phyloP scores from a whole-genome alignment of 495 filamentous ascomycete genomes.

The Podospora bellae-mahoneyi region DNA sequence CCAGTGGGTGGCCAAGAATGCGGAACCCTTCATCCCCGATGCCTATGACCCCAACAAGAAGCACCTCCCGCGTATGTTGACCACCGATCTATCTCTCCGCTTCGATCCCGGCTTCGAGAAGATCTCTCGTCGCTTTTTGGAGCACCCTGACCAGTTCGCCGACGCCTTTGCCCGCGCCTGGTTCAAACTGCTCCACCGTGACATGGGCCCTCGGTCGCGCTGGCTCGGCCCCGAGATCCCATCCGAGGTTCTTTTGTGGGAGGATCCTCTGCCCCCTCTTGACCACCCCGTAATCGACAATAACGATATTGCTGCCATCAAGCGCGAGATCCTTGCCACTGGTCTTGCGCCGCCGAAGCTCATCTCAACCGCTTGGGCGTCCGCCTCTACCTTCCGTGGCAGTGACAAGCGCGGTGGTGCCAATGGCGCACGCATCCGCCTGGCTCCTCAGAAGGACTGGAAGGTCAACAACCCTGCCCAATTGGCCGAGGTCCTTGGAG shows the following conservation, averaged over 20 bases:
- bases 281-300: constrained; percentile 55
- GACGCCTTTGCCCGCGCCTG: constrained; percentile 66
- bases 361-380: constrained; percentile 62
- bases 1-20: constrained; percentile 69
- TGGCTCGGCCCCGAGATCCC: constrained; percentile 70
- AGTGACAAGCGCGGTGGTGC: constrained; percentile 74
- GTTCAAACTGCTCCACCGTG: constrained; percentile 77
- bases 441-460: constrained; percentile 66
- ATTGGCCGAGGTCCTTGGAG: constrained; percentile 53
- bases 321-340: constrained; percentile 59
- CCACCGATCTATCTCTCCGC: constrained; percentile 65
- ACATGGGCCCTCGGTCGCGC: constrained; percentile 63
- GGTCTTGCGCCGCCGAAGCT: constrained; percentile 55
- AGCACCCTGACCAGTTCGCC: constrained; percentile 60
- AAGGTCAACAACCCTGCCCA: constrained; percentile 62
- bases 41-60: constrained; percentile 62
- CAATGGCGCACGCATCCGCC: constrained; percentile 69
- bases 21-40: constrained; percentile 62
- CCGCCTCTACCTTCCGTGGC: constrained; percentile 69
- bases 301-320: constrained; percentile 56
- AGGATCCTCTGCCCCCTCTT: constrained; percentile 58
- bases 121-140: constrained; percentile 64
- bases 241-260: constrained; percentile 59
- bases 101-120: constrained; percentile 68
- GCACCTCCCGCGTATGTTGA: constrained; percentile 65